These are phyloP conservation scores for Rhodotorula taiwanensis DNA, from an alignment of 768 basidiomycete genomes.

Conservation along the genomic window DNA sequence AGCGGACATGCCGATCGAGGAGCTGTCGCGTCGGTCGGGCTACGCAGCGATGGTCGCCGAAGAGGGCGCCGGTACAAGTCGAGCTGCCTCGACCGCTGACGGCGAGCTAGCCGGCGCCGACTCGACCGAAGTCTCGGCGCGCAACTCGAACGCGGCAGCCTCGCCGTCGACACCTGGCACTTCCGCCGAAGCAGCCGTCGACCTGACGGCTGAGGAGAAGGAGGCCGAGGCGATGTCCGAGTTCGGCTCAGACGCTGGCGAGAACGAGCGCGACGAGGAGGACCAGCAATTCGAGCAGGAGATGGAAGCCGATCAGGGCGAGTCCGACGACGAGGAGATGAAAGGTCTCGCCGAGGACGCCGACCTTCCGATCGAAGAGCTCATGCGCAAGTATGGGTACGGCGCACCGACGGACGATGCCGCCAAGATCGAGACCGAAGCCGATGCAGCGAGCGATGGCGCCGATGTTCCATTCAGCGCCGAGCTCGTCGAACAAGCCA, in stretches of 20 bases:
- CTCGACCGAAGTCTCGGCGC: not conserved
- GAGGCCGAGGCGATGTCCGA: slow-evolving; percentile 36
- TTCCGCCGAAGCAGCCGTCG: not conserved
- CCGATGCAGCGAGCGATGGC: not conserved
- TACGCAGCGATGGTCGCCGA: slow-evolving; percentile 39
- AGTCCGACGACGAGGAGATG: slow-evolving; percentile 42
- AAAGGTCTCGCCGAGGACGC: slow-evolving; percentile 47
- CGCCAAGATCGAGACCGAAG: too few relatives aligned
- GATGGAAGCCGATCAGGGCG: slow-evolving; percentile 39
- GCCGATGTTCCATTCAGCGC: not conserved
- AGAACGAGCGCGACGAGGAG: slow-evolving; percentile 35
- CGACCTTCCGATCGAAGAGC: slow-evolving; percentile 42
- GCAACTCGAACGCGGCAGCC: not conserved
- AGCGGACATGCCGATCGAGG: slow-evolving; percentile 48
- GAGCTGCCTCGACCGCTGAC: slow-evolving; percentile 39
- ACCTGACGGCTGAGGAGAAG: slow-evolving; percentile 26
- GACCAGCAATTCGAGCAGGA: slow-evolving; percentile 36
- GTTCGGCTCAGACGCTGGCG: slow-evolving; percentile 41
- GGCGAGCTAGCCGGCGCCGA: slow-evolving; percentile 2
- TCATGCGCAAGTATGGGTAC: slow-evolving; percentile 35
- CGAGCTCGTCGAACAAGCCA: not conserved
- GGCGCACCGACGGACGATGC: not conserved
- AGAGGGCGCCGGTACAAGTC: slow-evolving; percentile 43
- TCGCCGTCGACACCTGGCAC: not conserved
- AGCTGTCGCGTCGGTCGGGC: slow-evolving; percentile 46